Conservation (phyloP, 768 basidiomycete genomes). For the Pleurotus salmoneostramineus region DNA sequence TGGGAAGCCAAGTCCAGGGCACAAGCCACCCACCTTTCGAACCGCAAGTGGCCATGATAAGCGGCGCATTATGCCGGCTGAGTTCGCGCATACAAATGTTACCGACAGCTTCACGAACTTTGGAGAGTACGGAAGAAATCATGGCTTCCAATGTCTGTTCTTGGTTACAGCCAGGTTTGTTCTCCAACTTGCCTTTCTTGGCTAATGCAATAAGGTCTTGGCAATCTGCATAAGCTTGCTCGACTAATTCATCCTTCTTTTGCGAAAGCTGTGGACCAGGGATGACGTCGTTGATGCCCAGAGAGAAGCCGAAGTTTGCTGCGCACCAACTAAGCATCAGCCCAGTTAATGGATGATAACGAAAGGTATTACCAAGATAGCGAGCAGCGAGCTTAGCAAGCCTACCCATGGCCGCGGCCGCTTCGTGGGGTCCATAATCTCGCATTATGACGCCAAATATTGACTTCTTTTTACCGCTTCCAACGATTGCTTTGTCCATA, state of each 20-base stretch:
- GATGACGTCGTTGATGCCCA: conserved; percentile 98
- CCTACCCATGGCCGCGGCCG: conserved; percentile 93
- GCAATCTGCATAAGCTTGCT: conserved; percentile 85
- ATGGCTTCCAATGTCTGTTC: conserved; percentile 97
- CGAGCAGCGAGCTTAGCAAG: conserved; percentile 94
- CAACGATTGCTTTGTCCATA: conserved; percentile 98
- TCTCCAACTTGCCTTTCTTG: conserved; percentile 88
- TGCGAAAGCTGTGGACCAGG: conserved; percentile 80
- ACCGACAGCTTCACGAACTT: conserved; percentile 94
- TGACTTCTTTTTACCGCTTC: conserved; percentile 98
- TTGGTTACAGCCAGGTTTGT: conserved; percentile 96
- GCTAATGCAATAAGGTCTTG: conserved; percentile 84
- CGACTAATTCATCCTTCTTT: conserved; percentile 84
- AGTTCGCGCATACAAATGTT: conserved; percentile 98
- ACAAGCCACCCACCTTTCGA: conserved; percentile 75
- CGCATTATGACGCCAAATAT: conserved; percentile 97
- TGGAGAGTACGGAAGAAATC: conserved; percentile 90
- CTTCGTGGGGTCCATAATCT: conserved; percentile 94
- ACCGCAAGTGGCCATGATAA: conserved; percentile 99
- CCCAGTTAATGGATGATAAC: not conserved
- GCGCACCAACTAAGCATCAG: conserved; percentile 11
- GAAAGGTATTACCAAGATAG: conserved; percentile 65
- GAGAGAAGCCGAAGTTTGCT: conserved; percentile 97
- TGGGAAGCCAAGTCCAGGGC: not conserved
- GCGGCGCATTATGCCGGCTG: conserved; percentile 93